Base-by-base conservation (phyloP, 495 filamentous ascomycete species). In the Jackrogersella multiformis region DNA sequence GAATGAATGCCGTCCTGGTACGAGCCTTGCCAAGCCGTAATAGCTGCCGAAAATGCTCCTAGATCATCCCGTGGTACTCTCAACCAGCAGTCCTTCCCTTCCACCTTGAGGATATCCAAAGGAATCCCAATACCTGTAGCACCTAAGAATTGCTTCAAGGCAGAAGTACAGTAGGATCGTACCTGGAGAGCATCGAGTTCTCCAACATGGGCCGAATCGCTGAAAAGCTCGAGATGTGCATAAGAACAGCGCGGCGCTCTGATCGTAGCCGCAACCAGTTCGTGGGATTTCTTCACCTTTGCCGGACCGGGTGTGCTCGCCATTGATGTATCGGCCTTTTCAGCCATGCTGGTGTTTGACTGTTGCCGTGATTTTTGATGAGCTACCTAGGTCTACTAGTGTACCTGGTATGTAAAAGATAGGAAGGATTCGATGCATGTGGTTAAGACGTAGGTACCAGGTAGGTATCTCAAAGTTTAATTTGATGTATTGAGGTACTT, bases 71-170 rank as follows among this genome's bases (percentile, higher is more conserved):
- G 73, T 0, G 94, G 91, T 0, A 97, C 78, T 15, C 94, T 85
- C 28, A 97, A 79, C 91, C 92, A 96, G 30, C 84, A 84, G 12
- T 85, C 79, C 23, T 73, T 63, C 1, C 74, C 82, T 6, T 84
- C 77, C 4, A 90, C 76, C 41, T 90, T 87, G 6, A 97, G 81
- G 30, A 97, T 89, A 69, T 97, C 94, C 61, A 97, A 77, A 0
- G 89, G 80, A 18, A 97, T 92, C 1, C 89, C 86, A 4, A 89
- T 81, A 30, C 94, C 94, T 1, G 86, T 86, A 28, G 90, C 70
- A 7, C 94, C 94, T 16, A 97, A 86, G 78, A 91, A 97, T 71
- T 93, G 90, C 7, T 83, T 84, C 0, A 97, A 80, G 0, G 93
- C 90, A 26, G 89, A 76, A 18, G 86, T 88, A 51, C 95, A 87